phyloP scores from a whole-genome alignment of 192 early-diverging fungal genomes.

The Gamsiella multidivaricata region DNA sequence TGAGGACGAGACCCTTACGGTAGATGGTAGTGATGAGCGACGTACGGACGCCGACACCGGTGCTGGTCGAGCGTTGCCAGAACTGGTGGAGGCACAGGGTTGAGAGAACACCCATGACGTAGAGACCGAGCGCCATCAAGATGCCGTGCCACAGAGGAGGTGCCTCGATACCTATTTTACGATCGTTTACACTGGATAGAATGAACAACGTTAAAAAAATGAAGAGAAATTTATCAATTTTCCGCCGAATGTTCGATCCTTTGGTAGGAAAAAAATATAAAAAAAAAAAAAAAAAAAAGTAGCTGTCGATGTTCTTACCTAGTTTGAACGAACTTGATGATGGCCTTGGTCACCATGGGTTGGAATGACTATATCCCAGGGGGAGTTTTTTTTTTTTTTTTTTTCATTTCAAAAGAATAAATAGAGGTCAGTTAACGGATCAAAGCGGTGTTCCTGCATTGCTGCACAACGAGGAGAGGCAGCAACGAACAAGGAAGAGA shows the following conservation, averaged over 20 bases:
- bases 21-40: conserved; percentile 60
- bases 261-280: too few relatives aligned
- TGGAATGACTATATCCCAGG: conserved; percentile 28
- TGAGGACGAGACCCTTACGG: conserved; percentile 61
- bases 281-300: too few relatives aligned
- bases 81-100: conserved; percentile 54
- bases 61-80: conserved; percentile 56
- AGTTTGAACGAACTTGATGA: conserved; percentile 19
- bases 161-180: neutral
- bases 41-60: conserved; percentile 57
- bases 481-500: neutral
- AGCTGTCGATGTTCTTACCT: conserved; percentile 42
- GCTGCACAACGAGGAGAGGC: too few relatives aligned
- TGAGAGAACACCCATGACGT: conserved; percentile 53
- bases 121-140: conserved; percentile 51
- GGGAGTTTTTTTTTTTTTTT: too few relatives aligned
- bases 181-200: conserved; percentile 5
- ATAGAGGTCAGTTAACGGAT: neutral
- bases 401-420: neutral
- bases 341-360: conserved; percentile 51
- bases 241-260: too few relatives aligned
- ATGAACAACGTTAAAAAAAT: neutral
- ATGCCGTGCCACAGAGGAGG: conserved; percentile 51
- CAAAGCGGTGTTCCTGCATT: neutral
- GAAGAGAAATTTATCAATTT: neutral